Conservation (phyloP, 331 rosid species). For the Saraca asoca region DNA sequence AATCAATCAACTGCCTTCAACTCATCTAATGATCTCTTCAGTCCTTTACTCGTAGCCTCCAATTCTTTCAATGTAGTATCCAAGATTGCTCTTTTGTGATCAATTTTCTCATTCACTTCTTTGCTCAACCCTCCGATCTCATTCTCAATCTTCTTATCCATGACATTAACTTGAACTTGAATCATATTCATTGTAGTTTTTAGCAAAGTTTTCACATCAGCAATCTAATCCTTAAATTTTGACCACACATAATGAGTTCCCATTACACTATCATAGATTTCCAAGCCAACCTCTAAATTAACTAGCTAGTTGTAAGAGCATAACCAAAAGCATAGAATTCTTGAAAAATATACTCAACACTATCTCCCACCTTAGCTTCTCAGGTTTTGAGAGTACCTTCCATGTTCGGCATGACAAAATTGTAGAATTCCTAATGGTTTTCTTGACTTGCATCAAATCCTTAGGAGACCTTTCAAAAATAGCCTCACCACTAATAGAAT, state of each 20-base stretch:
- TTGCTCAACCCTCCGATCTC: no score
- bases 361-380: conserved; percentile 67
- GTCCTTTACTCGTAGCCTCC: conserved; percentile 45
- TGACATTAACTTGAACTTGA: conserved; percentile 79
- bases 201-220: conserved; percentile 63
- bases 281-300: conserved; percentile 54
- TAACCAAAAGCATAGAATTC: conserved; percentile 53
- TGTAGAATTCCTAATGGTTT: conserved; percentile 45
- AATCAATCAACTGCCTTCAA: conserved; percentile 66
- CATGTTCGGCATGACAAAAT: conserved; percentile 46
- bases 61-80: no score
- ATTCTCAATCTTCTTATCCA: conserved; percentile 69
- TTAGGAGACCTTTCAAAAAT: conserved; percentile 50
- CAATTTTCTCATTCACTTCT: no score
- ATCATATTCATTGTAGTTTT: conserved; percentile 66
- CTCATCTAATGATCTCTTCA: conserved; percentile 61
- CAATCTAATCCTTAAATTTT: conserved; percentile 71
- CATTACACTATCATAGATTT: conserved; percentile 39
- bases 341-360: conserved; percentile 55
- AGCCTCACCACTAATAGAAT: conserved; percentile 36
- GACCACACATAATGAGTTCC: conserved; percentile 47
- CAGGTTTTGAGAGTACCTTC: conserved; percentile 40
- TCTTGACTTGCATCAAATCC: conserved; percentile 53
- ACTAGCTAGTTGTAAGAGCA: conserved; percentile 60
- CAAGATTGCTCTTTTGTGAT: no score